Conservation (phyloP, 495 filamentous ascomycete genomes). For the Pseudomonodictys pantanalensis region DNA sequence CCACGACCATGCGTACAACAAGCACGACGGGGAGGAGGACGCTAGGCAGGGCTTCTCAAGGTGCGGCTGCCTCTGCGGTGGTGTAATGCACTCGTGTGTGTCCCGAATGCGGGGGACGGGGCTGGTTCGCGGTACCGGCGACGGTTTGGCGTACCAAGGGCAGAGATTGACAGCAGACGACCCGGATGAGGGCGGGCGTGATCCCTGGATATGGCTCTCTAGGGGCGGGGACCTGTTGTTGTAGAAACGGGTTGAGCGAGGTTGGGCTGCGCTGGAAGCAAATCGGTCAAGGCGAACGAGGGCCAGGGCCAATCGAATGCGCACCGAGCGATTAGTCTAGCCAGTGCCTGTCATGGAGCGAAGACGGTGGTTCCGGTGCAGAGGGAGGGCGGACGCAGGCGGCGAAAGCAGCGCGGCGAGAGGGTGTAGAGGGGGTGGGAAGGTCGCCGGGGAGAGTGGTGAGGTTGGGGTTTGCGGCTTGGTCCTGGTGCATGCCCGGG, state of each 20-base stretch:
- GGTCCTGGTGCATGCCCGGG: not conserved
- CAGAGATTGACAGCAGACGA: constrained; percentile 2
- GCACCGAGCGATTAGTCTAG: constrained; percentile 4
- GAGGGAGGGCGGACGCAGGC: not conserved
- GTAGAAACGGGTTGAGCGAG: not conserved
- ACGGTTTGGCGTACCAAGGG: too few relatives aligned
- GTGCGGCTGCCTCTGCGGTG: not conserved
- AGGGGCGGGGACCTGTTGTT: not conserved
- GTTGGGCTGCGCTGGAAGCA: constrained; percentile 7
- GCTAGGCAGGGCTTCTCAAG: not conserved
- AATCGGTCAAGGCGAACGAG: constrained; percentile 22
- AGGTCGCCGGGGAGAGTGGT: not conserved
- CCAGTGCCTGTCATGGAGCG: constrained; percentile 18
- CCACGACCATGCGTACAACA: constrained; percentile 9
- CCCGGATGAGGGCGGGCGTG: not conserved
- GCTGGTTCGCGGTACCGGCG: constrained; percentile 10
- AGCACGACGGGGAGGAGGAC: not conserved
- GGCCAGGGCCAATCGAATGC: constrained; percentile 2
- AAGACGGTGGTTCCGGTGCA: not conserved
- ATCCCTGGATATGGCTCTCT: not conserved
- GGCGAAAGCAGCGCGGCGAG: not conserved
- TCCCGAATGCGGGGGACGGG: constrained; percentile 24
- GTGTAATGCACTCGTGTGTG: constrained; percentile 1
- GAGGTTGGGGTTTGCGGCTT: not conserved
- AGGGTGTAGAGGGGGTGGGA: not conserved